Percentiles rank a stretch among this genome's conserved stretches.
Conservation (phyloP, 805 yeast genomes). For the Myxozyma melibiosi region DNA sequence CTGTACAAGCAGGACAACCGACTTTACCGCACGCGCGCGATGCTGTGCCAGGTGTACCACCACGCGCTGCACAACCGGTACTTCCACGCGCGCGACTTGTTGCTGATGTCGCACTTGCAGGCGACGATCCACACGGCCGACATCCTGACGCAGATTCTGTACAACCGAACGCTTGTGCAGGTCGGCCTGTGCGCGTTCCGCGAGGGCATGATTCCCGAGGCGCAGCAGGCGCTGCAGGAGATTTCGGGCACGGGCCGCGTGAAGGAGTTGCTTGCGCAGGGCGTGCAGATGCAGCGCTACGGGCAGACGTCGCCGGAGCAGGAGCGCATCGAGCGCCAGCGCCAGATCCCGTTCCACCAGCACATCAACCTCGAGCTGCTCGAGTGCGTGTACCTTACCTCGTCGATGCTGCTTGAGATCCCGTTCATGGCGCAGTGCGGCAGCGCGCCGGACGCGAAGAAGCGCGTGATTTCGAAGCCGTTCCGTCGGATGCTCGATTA, state of each 20-base stretch:
- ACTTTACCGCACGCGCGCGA: constrained; percentile 76
- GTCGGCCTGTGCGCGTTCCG: constrained; percentile 96
- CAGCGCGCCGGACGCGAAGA: constrained; percentile 53
- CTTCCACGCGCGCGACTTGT: constrained; percentile 82
- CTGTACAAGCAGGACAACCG: constrained; percentile 69
- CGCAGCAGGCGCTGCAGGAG: constrained; percentile 85
- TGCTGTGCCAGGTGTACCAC: constrained; percentile 83
- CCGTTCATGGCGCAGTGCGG: constrained; percentile 82
- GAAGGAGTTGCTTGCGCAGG: constrained; percentile 94
- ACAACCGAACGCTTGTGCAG: constrained; percentile 94
- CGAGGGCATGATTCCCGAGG: constrained; percentile 78
- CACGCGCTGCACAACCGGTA: constrained; percentile 87
- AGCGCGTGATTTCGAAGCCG: constrained; percentile 73
- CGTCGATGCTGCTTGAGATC: constrained; percentile 85
- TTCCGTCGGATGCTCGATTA: constrained; percentile 89
- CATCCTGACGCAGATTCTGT: constrained; percentile 81
- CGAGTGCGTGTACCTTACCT: constrained; percentile 90
- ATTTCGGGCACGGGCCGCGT: constrained; percentile 81
- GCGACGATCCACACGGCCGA: constrained; percentile 82
- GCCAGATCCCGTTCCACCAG: constrained; percentile 95
- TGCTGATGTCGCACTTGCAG: constrained; percentile 83
- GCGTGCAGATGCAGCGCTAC: constrained; percentile 63
- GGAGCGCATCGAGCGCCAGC: constrained; percentile 62
- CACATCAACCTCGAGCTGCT: constrained; percentile 94
- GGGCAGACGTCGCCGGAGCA: constrained; percentile 49